Conservation (phyloP, 805 yeast genomes). For the Kazachstania viticola region DNA sequence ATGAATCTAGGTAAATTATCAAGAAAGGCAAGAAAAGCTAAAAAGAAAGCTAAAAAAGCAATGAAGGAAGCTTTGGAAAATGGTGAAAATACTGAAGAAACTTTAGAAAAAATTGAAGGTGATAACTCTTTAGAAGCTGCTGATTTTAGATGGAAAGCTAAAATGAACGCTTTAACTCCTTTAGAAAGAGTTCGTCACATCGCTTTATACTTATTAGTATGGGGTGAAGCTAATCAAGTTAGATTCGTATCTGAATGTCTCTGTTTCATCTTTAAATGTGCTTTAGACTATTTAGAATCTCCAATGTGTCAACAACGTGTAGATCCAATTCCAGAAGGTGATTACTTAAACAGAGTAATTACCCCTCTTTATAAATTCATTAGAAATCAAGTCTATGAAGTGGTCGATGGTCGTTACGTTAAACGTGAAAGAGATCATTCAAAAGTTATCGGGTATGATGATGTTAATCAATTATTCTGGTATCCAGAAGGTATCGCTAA, state of each 20-base stretch:
- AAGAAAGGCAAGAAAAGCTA: constrained; percentile 68
- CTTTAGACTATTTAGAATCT: constrained; percentile 77
- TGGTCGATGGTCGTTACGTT: constrained; percentile 68
- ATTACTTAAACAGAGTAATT: constrained; percentile 80
- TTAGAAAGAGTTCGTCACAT: constrained; percentile 70
- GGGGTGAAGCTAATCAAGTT: constrained; percentile 92
- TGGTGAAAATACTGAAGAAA: constrained; percentile 47
- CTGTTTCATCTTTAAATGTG: constrained; percentile 92
- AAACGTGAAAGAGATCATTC: constrained; percentile 82
- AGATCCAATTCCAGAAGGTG: constrained; percentile 79
- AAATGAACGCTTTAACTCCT: constrained; percentile 62
- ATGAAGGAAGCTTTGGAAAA: constrained; percentile 45
- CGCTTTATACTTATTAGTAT: constrained; percentile 60
- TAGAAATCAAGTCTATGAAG: constrained; percentile 73
- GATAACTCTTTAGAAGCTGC: constrained; percentile 82
- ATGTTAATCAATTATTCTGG: constrained; percentile 98
- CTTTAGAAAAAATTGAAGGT: constrained; percentile 59
- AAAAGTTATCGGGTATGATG: constrained; percentile 85
- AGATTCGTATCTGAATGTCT: constrained; percentile 86
- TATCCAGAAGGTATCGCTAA: constrained; percentile 97
- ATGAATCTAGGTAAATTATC: constrained; percentile 62
- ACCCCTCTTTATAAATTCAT: constrained; percentile 80
- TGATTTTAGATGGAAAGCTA: constrained; percentile 70
- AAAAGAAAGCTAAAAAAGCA: constrained; percentile 64
- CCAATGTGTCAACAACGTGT: constrained; percentile 84